A percentile compares a stretch with the other conserved stretches of the same genome.
Conservation (phyloP, 495 filamentous ascomycete species). For the Hyphodiscus hymeniophilus region DNA sequence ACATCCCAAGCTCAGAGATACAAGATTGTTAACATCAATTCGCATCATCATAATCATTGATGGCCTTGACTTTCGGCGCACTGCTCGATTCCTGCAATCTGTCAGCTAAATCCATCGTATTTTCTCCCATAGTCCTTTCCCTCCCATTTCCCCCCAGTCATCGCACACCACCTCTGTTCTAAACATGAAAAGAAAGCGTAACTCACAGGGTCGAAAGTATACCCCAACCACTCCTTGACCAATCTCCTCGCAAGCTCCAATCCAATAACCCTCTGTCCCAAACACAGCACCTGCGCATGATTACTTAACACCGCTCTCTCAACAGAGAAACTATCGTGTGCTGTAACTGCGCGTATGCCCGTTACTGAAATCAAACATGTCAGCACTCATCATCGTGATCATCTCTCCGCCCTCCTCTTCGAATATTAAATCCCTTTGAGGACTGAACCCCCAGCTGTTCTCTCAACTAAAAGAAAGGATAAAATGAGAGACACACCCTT, state of each 20-base stretch:
- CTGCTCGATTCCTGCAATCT: constrained; percentile 32
- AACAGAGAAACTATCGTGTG: constrained; percentile 78
- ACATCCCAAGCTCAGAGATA: too few relatives aligned
- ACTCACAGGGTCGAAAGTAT: constrained; percentile 69
- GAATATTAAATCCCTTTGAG: too few relatives aligned
- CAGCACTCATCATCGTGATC: too few relatives aligned
- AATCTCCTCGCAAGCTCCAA: constrained; percentile 70
- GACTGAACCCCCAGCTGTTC: too few relatives aligned
- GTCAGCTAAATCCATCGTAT: background rate
- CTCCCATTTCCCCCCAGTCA: constrained; percentile 51
- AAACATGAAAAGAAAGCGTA: constrained; percentile 9
- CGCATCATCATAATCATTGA: constrained; percentile 61
- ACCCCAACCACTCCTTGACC: constrained; percentile 74
- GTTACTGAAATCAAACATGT: too few relatives aligned
- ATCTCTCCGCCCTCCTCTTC: constrained; percentile 3
- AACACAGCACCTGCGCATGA: constrained; percentile 81
- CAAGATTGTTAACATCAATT: constrained; percentile 9
- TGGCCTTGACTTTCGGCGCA: constrained; percentile 67
- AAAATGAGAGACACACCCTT: too few relatives aligned
- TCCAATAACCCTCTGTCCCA: constrained; percentile 79
- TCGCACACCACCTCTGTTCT: constrained; percentile 42
- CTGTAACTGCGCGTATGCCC: constrained; percentile 77
- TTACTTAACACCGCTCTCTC: constrained; percentile 77
- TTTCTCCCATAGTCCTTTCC: constrained; percentile 39
- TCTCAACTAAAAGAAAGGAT: too few relatives aligned